Evolutionary conservation across 202 grass and related monocot species (phyloP).

Genomic region (Schoenoplectus triqueter): DNA sequence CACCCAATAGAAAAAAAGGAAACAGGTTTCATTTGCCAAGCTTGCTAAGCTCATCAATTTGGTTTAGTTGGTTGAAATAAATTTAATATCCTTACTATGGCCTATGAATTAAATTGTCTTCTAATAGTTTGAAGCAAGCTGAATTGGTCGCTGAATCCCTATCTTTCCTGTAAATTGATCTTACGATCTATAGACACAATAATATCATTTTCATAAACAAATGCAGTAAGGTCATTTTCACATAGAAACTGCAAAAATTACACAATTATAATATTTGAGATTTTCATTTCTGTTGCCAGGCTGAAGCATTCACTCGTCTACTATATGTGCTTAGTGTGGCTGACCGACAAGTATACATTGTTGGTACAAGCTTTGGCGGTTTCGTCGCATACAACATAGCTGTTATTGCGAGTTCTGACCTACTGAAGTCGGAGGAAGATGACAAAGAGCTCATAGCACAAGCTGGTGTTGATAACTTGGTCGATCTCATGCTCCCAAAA

Average conservation of each 20-base stretch:
- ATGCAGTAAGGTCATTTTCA: background rate
- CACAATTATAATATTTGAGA: background rate
- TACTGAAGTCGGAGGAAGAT: conserved; percentile 63
- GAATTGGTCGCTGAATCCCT: background rate
- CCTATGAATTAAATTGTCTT: conserved; percentile 8
- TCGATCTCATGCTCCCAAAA: conserved; percentile 55
- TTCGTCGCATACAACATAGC: conserved; percentile 66
- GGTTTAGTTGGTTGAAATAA: background rate
- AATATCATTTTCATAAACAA: conserved; percentile 5
- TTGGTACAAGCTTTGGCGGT: conserved; percentile 71
- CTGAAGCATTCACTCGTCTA: conserved; percentile 38
- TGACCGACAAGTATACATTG: conserved; percentile 39
- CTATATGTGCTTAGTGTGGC: conserved; percentile 37
- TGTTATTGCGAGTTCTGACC: conserved; percentile 62
- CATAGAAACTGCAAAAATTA: background rate
- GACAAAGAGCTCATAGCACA: conserved; percentile 44
- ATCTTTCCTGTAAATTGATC: background rate
- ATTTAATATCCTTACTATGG: background rate
- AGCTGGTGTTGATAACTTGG: conserved; percentile 41
- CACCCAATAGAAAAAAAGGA: background rate
- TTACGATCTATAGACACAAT: background rate
- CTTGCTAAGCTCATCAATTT: background rate
- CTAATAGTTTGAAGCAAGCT: background rate
- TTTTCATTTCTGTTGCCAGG: conserved; percentile 38
- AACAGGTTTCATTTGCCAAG: background rate